Base-by-base conservation (phyloP, 495 filamentous ascomycete species). In the Penicillium crystallinum region DNA sequence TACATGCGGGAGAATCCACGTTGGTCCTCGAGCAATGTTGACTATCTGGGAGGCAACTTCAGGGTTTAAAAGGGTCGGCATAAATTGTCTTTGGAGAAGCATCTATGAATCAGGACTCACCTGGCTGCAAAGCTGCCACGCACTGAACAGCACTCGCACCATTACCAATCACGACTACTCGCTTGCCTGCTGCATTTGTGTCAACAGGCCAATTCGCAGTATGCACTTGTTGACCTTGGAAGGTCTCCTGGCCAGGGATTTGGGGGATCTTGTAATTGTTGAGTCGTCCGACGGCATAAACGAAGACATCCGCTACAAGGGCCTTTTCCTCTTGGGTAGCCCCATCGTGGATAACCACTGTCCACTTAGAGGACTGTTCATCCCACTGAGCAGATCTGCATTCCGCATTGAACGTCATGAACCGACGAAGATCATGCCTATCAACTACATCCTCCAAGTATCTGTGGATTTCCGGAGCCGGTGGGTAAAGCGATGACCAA, bases 161-260 rank as follows among this genome's bases (percentile, higher is more conserved):
- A 23, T 62, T 62, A 11, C 61, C 64, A 9, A 61, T 57, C 3
- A 66, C 57, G 21, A 41, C 52, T 3, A 58, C 42, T 5, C 34
- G 43, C 41, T 56, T 61, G 1, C 41, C 51, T 6, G 29, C 44
- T 4, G 27, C 33, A 1, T 31, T 25, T 15, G 53, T 30, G n/a
- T 44, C 42, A 27, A 31, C 52, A 3, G 47, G 52, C 52, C 59
- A 67, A 4, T 53, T 29, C 5, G 56, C 56, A 6, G 59, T 63
- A 27, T 63, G 64, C 14, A 52, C 25, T 15, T 45, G 38, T n/a
- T 12, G 3, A 17, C 54, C 54, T 25, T 34, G 22, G 12, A 52
- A 56, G 19, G 6, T 23, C 1, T 52, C 34, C 25, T 36, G 46
- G 35, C 40, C 54, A 3, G 41, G 21, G 14, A 56, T 23, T 7